A percentile compares a stretch with the other conserved stretches of the same genome.
phyloP scores from a whole-genome alignment of 2,329 filamentous ascomycete genomes.

The Colletotrichum eleusines region DNA sequence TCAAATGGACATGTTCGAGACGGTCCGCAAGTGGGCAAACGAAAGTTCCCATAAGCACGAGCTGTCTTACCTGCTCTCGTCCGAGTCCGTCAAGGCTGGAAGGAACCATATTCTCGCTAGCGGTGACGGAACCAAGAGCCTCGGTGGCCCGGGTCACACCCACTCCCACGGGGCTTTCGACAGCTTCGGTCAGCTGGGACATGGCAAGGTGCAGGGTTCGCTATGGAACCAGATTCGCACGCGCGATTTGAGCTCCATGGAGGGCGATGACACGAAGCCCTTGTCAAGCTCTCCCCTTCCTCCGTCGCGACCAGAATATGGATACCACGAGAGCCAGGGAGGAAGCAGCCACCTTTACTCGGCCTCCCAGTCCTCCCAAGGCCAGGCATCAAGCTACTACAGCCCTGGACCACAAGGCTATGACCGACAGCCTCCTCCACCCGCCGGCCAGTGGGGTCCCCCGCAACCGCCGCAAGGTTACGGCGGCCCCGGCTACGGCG shows the following conservation, averaged over 20 bases:
- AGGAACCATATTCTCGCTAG: constrained; percentile 76
- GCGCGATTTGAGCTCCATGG: constrained; percentile 68
- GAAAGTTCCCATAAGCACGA: constrained; percentile 74
- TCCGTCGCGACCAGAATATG: constrained; percentile 52
- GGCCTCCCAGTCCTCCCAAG: constrained; percentile 41
- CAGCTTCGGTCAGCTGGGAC: constrained; percentile 59
- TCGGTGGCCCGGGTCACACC: constrained; percentile 52
- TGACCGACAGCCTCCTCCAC: constrained; percentile 46
- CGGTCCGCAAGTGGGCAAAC: constrained; percentile 84
- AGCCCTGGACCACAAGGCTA: constrained; percentile 50
- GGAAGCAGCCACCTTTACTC: constrained; percentile 44
- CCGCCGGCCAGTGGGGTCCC: constrained; percentile 43
- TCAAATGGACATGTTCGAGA: constrained; percentile 89
- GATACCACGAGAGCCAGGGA: constrained; percentile 54
- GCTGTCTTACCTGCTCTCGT: constrained; percentile 81
- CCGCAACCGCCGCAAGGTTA: constrained; percentile 45
- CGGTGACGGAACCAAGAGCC: constrained; percentile 49
- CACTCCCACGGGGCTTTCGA: constrained; percentile 58
- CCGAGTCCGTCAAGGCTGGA: constrained; percentile 84
- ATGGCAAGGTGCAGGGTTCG: constrained; percentile 69
- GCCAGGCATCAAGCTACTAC: constrained; percentile 39
- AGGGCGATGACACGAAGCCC: constrained; percentile 59
- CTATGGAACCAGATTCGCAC: constrained; percentile 73
- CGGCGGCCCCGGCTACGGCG: constrained; percentile 49
- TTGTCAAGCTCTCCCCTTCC: constrained; percentile 54